Conservation (phyloP, 2,329 filamentous ascomycete species). For the Penicillium freii region DNA sequence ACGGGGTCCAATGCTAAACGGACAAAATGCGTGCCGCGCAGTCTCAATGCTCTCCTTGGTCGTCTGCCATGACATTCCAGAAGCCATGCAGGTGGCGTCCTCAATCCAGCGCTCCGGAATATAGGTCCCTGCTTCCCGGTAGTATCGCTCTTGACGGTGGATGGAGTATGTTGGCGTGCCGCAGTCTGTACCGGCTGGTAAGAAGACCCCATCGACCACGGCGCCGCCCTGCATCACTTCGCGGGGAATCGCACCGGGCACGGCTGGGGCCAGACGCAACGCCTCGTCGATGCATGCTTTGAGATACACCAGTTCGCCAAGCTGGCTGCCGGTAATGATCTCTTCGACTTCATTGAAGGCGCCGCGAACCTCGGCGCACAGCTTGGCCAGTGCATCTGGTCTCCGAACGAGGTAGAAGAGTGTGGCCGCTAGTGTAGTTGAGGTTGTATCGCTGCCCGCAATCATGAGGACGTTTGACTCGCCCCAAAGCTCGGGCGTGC, state of each 20-base stretch:
- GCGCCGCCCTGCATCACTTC: constrained; percentile 41
- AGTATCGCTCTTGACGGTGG: constrained; percentile 65
- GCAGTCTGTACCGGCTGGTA: constrained; percentile 57
- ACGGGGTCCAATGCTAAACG: constrained; percentile 48
- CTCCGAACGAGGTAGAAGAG: constrained; percentile 43
- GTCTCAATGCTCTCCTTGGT: constrained; percentile 51
- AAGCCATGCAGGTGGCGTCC: constrained; percentile 44
- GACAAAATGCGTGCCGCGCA: constrained; percentile 69
- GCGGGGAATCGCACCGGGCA: constrained; percentile 39
- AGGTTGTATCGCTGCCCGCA: constrained; percentile 70
- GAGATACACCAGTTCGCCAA: constrained; percentile 41
- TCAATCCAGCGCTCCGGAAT: constrained; percentile 65
- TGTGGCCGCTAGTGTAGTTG: constrained; percentile 55
- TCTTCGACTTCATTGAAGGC: constrained; percentile 38
- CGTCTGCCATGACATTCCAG: constrained; percentile 37
- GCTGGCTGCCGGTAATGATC: constrained; percentile 34
- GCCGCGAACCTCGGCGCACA: constrained; percentile 38
- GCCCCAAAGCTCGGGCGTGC: constrained; percentile 65
- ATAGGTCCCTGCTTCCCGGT: constrained; percentile 58
- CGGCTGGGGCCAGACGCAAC: constrained; percentile 41
- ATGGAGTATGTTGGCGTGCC: constrained; percentile 67
- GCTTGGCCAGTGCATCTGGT: constrained; percentile 28
- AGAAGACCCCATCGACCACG: constrained; percentile 37
- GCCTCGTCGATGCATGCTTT: constrained; percentile 45
- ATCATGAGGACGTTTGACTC: constrained; percentile 72